These are phyloP conservation scores for Triticum urartu DNA, from an alignment of 176 grass and related monocot species.

Conservation along the genomic window DNA sequence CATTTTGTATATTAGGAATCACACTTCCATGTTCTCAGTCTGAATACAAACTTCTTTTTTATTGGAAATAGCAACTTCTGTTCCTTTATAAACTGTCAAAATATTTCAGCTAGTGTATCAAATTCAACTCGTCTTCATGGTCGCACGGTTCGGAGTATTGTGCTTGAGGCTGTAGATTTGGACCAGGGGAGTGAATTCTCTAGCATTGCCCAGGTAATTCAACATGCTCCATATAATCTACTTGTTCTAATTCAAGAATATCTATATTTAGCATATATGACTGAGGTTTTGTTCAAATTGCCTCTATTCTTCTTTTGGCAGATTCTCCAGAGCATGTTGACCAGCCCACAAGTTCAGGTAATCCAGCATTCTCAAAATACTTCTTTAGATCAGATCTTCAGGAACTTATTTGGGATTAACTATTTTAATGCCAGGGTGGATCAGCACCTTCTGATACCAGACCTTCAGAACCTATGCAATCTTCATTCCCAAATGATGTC, in stretches of 20 bases:
- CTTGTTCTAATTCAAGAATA: neutral
- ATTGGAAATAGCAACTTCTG: conserved; percentile 29
- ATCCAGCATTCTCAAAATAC: conserved; percentile 37
- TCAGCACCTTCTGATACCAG: conserved; percentile 46
- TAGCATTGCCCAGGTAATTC: conserved; percentile 65
- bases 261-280: conserved; percentile 32
- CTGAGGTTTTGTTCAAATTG: conserved; percentile 21
- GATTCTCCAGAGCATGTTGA: conserved; percentile 75
- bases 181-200: conserved; percentile 61
- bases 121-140: conserved; percentile 48
- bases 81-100: conserved; percentile 25
- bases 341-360: conserved; percentile 44
- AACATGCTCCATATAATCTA: conserved; percentile 20
- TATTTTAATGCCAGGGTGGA: conserved; percentile 46
- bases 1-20: neutral
- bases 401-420: conserved; percentile 33
- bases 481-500: conserved; percentile 46
- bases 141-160: conserved; percentile 62
- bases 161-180: conserved; percentile 95
- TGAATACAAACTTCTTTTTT: conserved; percentile 6
- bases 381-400: conserved; percentile 33
- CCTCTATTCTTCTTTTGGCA: conserved; percentile 48
- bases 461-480: conserved; percentile 43
- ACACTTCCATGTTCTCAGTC: neutral
- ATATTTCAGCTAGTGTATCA: conserved; percentile 45